Evolutionary conservation across 345 rosid species (phyloP).

Genomic region (Moricandia moricandioides): DNA sequence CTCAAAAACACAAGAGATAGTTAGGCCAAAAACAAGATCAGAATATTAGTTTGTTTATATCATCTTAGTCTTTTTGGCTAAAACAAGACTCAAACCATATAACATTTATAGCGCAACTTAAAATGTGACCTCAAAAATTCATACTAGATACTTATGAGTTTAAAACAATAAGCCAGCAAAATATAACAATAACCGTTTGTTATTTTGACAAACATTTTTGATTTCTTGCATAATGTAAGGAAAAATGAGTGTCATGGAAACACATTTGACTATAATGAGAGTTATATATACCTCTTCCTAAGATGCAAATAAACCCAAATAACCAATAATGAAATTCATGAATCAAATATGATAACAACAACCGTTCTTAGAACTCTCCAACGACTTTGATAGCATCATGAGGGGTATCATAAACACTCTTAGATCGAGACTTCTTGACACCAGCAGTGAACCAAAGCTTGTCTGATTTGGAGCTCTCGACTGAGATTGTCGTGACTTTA

Average conservation of each 20-base stretch:
- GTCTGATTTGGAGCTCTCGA: conserved; percentile 76
- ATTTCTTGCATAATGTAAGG: conserved; percentile 1
- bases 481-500: conserved; percentile 67
- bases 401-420: conserved; percentile 59
- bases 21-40: background rate
- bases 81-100: background rate
- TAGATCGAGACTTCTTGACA: conserved; percentile 78
- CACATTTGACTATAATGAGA: conserved; percentile 4
- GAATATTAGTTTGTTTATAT: too few relatives aligned
- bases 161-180: too few relatives aligned
- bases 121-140: too few relatives aligned
- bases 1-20: background rate
- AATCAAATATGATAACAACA: conserved; percentile 27
- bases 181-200: background rate
- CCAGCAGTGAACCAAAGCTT: conserved; percentile 96
- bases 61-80: too few relatives aligned
- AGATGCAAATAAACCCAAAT: conserved; percentile 19
- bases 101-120: too few relatives aligned
- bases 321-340: conserved; percentile 5
- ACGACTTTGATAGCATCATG: conserved; percentile 62
- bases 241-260: background rate
- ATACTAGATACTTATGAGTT: too few relatives aligned
- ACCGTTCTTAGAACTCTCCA: conserved; percentile 56
- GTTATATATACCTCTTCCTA: conserved; percentile 21
- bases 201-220: background rate